Conservation (phyloP, 192 early-diverging fungal species). For the Geranomyces michiganensis region DNA sequence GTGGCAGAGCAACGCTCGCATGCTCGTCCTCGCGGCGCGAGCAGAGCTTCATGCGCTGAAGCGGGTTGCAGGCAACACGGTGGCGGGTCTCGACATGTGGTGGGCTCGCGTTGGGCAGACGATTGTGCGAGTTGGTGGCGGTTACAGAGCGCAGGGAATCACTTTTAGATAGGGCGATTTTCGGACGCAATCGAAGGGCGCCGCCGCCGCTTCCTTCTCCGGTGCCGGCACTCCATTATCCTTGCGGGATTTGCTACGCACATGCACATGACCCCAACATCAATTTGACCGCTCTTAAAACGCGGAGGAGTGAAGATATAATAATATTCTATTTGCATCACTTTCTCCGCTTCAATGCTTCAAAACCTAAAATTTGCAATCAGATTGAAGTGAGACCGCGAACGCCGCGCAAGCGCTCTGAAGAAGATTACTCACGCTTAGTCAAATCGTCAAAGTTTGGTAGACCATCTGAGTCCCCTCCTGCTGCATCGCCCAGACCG, state of each 20-base stretch:
- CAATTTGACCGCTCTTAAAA: too few relatives aligned
- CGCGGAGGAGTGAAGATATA: too few relatives aligned
- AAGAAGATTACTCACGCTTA: constrained; percentile 45
- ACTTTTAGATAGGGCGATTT: constrained; percentile 21
- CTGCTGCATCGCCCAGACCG: constrained; percentile 15
- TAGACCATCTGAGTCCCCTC: constrained; percentile 45
- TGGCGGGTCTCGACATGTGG: constrained; percentile 13
- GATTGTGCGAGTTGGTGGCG: constrained; percentile 24
- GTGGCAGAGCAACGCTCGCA: constrained; percentile 37
- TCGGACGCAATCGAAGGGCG: too few relatives aligned
- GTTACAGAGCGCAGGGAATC: constrained; percentile 32
- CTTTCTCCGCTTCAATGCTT: constrained; percentile 65
- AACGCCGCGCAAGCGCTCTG: too few relatives aligned
- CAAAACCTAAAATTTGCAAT: constrained; percentile 50
- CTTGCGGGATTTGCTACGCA: too few relatives aligned
- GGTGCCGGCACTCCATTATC: too few relatives aligned
- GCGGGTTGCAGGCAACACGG: background rate
- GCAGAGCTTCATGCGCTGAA: constrained; percentile 29
- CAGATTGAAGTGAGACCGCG: too few relatives aligned
- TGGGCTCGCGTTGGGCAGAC: constrained; percentile 18
- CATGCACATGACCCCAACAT: too few relatives aligned
- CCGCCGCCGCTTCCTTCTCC: too few relatives aligned
- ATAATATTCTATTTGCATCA: constrained; percentile 8
- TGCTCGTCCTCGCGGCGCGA: constrained; percentile 17
- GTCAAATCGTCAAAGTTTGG: constrained; percentile 77